Evolutionary conservation across 306 rosid species (phyloP), one percentile per base, ranked within the genome.

Genomic region (Glycyrrhiza uralensis): DNA sequence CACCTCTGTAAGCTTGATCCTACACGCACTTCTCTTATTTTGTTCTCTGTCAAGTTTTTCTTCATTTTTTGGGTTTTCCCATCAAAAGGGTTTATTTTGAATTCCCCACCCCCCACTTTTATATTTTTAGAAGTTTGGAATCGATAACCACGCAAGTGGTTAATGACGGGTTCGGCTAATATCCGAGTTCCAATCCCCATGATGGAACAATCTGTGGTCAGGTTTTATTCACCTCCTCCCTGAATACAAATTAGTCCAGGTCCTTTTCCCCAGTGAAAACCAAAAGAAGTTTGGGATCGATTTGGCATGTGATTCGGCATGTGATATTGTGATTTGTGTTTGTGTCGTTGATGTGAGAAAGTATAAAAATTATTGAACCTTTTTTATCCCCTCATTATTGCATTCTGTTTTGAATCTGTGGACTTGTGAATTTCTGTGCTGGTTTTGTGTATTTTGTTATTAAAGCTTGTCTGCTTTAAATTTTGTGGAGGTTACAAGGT

Each of bases 1-100:
- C 46, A 59, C 81, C 76, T 77, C 91, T 70, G 98, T 94, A 86
- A 47, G 86, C 70, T 72, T 62, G 36, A 22, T 47, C 76, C 26
- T 55, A 56, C 22, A 24, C 30, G 69, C n/a, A n/a, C 47, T 69
- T 70, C 30, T 68, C 26, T 66, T 26, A n/a, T 14, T 8, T 47
- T 57, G n/a, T 22, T 56, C 11, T 26, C 12, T 2, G 19, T 4
- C 17, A n/a, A n/a, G n/a, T 17, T 9, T 18, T 8, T 1, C 3
- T 18, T 5, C 2, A 1, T n/a, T n/a, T n/a, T n/a, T n/a, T n/a
- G n/a, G n/a, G n/a, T n/a, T 15, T 66, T 55, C 4, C 0, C 15
- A 18, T 49, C 47, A 11, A 15, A 65, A 17, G 23, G 35, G 23
- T 6, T 52, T 20, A 11, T 66, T 67, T 42, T 52, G 38, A 50